Percentiles rank a stretch among this genome's conserved stretches.
Conservation (phyloP, 257 asterid genomes). For the Salvia hispanica region DNA sequence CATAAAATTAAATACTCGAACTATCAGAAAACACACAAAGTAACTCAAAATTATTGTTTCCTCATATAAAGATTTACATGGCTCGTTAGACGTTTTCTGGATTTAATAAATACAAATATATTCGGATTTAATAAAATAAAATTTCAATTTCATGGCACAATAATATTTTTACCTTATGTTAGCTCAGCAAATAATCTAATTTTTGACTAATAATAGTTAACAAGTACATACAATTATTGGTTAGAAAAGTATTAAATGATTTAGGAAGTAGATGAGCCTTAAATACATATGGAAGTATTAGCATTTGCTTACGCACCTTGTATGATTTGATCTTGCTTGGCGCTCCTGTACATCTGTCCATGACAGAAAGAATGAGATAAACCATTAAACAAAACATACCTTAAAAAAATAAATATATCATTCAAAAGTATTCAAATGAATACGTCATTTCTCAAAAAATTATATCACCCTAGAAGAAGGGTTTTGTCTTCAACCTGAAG, state of each 20-base stretch:
- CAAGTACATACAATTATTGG: too few species aligned
- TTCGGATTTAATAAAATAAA: too few species aligned
- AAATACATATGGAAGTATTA: not conserved
- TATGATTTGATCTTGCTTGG: slow-evolving; percentile 60
- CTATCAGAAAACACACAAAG: too few species aligned
- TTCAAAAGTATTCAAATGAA: slow-evolving; percentile 6
- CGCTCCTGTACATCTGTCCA: slow-evolving; percentile 80
- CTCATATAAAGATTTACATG: too few species aligned
- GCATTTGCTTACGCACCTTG: slow-evolving; percentile 46
- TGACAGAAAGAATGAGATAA: slow-evolving; percentile 24
- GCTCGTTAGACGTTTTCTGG: too few species aligned
- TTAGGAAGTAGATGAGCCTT: not conserved
- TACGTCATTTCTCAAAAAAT: slow-evolving; percentile 14
- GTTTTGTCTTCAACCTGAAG: slow-evolving; percentile 64
- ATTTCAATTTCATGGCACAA: too few species aligned
- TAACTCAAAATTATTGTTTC: too few species aligned
- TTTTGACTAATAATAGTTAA: too few species aligned
- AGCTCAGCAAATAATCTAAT: too few species aligned
- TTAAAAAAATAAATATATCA: not conserved
- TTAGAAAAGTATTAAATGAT: not conserved
- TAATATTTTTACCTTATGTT: too few species aligned
- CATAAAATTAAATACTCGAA: too few species aligned
- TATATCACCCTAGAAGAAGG: slow-evolving; percentile 12
- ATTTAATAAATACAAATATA: too few species aligned
- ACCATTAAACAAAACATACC: slow-evolving; percentile 1